Evolutionary conservation across 805 yeast species (phyloP).

Genomic region (Wickerhamomyces alni): DNA sequence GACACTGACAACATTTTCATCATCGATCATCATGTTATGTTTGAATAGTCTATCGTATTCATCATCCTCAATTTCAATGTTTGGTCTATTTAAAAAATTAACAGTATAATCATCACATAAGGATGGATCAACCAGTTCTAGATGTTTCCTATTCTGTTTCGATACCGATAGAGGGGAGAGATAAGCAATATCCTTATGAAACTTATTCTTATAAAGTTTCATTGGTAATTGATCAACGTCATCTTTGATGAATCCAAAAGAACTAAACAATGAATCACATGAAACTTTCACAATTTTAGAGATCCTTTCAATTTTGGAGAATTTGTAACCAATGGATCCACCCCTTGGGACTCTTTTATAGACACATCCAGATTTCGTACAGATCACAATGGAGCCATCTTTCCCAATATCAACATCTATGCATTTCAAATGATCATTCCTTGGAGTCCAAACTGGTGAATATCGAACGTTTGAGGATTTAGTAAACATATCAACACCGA

Average conservation of each 20-base stretch:
- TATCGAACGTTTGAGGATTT: conserved; percentile 38
- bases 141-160: conserved; percentile 13
- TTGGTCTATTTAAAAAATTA: conserved; percentile 16
- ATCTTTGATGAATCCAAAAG: conserved; percentile 63
- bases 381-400: conserved; percentile 64
- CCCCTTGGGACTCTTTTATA: conserved; percentile 28
- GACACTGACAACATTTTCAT: not conserved
- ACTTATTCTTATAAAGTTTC: conserved; percentile 38
- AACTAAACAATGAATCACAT: conserved; percentile 59
- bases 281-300: conserved; percentile 56
- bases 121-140: conserved; percentile 10
- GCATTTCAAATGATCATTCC: conserved; percentile 48
- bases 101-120: conserved; percentile 7
- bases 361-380: conserved; percentile 65
- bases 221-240: conserved; percentile 56
- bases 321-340: conserved; percentile 37
- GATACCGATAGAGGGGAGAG: conserved; percentile 37
- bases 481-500: conserved; percentile 24
- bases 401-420: conserved; percentile 61
- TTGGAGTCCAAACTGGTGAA: conserved; percentile 55
- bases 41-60: not conserved
- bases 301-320: conserved; percentile 45
- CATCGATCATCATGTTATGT: not conserved
- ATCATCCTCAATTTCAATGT: conserved; percentile 8
- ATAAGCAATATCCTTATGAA: conserved; percentile 46